A percentile compares a stretch with the other conserved stretches of the same genome.
phyloP scores from a whole-genome alignment of 306 rosid genomes.

The Cyamopsis tetragonoloba region DNA sequence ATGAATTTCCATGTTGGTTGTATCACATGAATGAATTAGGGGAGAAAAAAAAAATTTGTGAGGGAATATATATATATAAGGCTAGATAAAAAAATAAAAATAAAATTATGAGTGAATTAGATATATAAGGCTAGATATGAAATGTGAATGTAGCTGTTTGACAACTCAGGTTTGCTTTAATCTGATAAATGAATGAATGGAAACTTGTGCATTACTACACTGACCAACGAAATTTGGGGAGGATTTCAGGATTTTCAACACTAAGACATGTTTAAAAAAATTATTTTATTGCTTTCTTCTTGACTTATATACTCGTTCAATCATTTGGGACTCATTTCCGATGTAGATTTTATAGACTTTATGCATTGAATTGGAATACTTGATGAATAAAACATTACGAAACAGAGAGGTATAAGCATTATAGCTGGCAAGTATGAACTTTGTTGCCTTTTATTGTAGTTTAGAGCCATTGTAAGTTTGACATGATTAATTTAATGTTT shows the following conservation, averaged over 20 bases:
- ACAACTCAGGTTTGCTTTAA: constrained; percentile 50
- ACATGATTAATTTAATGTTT: not conserved
- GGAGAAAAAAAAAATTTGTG: constrained; percentile 5
- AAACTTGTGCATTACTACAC: constrained; percentile 55
- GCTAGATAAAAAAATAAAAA: too few relatives aligned
- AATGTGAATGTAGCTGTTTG: constrained; percentile 23
- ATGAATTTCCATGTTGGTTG: constrained; percentile 43
- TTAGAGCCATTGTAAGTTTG: not conserved
- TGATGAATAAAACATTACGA: constrained; percentile 35
- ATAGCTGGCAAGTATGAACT: constrained; percentile 53
- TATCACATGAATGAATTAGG: constrained; percentile 17
- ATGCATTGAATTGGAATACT: constrained; percentile 29
- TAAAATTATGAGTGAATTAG: not conserved
- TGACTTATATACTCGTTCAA: constrained; percentile 62
- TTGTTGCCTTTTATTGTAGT: constrained; percentile 29
- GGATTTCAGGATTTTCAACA: constrained; percentile 39
- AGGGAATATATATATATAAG: constrained; percentile 16
- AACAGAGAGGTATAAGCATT: constrained; percentile 43
- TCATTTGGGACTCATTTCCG: constrained; percentile 40
- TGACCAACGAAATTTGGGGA: constrained; percentile 47
- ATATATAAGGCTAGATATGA: constrained; percentile 24
- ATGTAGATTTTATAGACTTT: constrained; percentile 41
- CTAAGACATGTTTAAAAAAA: constrained; percentile 2
- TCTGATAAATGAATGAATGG: constrained; percentile 33
- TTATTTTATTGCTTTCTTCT: constrained; percentile 26